Conservation (phyloP, 352 stramenopile species). For the Phytophthora macrochlamydospora region DNA sequence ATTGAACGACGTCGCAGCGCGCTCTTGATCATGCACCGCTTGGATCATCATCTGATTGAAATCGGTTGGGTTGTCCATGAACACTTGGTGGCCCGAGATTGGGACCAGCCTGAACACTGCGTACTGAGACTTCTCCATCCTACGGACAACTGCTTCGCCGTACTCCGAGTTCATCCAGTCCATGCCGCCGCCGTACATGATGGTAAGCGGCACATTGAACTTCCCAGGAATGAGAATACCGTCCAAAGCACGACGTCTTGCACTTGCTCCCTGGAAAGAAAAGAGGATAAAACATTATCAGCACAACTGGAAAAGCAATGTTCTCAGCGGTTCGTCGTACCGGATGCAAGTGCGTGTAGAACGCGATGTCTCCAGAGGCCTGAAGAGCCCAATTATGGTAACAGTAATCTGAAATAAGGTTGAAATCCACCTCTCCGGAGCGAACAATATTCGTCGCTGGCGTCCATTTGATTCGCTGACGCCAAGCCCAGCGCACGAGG, state of each 20-base stretch:
- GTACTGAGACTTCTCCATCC: conserved; percentile 67
- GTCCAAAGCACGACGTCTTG: conserved; percentile 52
- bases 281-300: conserved; percentile 9
- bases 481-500: conserved; percentile 65
- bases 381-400: conserved; percentile 87
- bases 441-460: conserved; percentile 76
- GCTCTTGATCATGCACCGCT: conserved; percentile 68
- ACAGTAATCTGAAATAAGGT: conserved; percentile 72
- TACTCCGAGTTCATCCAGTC: conserved; percentile 84
- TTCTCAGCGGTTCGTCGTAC: neutral
- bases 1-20: conserved; percentile 31
- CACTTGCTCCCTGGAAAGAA: conserved; percentile 49
- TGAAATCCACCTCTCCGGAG: conserved; percentile 69
- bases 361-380: conserved; percentile 68
- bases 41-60: conserved; percentile 80
- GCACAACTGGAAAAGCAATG: neutral
- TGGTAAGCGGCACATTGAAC: conserved; percentile 72
- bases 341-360: conserved; percentile 69
- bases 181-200: conserved; percentile 77
- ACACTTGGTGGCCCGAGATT: conserved; percentile 76
- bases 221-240: conserved; percentile 55
- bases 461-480: conserved; percentile 62
- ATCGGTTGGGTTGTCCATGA: conserved; percentile 84
- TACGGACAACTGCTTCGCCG: conserved; percentile 60
- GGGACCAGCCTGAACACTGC: conserved; percentile 72